Percentiles rank a stretch among this genome's conserved stretches.
Evolutionary conservation across 2,329 filamentous ascomycete species (phyloP).

Genomic region (Volutella citrinella): DNA sequence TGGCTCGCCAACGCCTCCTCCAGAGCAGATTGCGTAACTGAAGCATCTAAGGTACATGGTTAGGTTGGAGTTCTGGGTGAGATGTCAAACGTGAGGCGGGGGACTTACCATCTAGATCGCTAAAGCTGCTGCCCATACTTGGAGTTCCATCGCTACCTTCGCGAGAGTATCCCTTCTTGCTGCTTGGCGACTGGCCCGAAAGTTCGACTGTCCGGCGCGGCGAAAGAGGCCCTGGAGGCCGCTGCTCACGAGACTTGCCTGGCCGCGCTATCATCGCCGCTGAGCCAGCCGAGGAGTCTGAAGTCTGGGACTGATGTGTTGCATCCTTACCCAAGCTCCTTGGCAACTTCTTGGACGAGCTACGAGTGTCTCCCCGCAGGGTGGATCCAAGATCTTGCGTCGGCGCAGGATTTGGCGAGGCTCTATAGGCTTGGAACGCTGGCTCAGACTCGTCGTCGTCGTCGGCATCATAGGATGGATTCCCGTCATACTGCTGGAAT

Average conservation of each 20-base stretch:
- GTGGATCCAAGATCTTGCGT: slow-evolving; percentile 51
- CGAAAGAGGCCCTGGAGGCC: slow-evolving; percentile 46
- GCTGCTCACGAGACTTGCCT: slow-evolving; percentile 29
- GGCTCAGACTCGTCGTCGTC: slow-evolving; percentile 56
- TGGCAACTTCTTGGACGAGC: slow-evolving; percentile 28
- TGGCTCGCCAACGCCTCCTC: slow-evolving; percentile 70
- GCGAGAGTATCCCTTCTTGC: slow-evolving; percentile 48
- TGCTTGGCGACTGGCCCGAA: slow-evolving; percentile 50
- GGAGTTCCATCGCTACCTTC: slow-evolving; percentile 71
- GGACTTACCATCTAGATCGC: slow-evolving; percentile 69
- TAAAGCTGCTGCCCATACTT: slow-evolving; percentile 83
- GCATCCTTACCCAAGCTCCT: slow-evolving; percentile 30
- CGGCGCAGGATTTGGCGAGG: slow-evolving; percentile 31
- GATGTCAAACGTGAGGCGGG: slow-evolving; percentile 3
- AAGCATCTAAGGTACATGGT: slow-evolving; percentile 58
- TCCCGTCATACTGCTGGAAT: slow-evolving; percentile 40
- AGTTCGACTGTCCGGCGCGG: slow-evolving; percentile 60
- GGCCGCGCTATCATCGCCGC: slow-evolving; percentile 36
- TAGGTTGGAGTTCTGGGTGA: slow-evolving; percentile 5
- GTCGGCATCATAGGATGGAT: slow-evolving; percentile 42
- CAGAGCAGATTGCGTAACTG: slow-evolving; percentile 75
- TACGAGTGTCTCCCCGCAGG: slow-evolving; percentile 43
- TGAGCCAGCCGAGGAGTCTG: slow-evolving; percentile 61
- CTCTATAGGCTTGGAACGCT: slow-evolving; percentile 50
- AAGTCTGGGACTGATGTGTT: slow-evolving; percentile 51